Evolutionary conservation across 73 alveolate species (phyloP).

Genomic region (Symbiodinium natans): DNA sequence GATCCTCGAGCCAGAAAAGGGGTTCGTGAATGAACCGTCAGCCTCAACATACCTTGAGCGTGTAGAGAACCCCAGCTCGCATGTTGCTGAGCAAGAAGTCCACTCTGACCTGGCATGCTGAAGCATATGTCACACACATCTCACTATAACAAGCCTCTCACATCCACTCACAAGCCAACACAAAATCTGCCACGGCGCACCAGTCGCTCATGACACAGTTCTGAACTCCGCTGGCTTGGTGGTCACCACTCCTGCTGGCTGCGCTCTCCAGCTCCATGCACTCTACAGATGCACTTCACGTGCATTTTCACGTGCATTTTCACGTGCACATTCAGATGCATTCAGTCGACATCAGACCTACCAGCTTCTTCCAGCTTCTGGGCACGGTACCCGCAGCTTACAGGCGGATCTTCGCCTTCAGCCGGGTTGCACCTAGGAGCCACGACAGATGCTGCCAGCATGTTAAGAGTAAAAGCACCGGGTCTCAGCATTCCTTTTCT

Average conservation of each 20-base stretch:
- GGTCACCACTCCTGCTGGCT: conserved; percentile 31
- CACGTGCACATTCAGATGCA: too few relatives aligned
- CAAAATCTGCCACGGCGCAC: conserved; percentile 2
- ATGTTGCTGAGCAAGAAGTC: conserved; percentile 65
- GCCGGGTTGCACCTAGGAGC: conserved; percentile 74
- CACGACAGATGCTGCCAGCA: not conserved
- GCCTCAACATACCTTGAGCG: conserved; percentile 42
- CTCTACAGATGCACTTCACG: too few relatives aligned
- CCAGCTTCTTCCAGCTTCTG: too few relatives aligned
- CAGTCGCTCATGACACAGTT: conserved; percentile 64
- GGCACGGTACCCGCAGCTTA: conserved; percentile 14
- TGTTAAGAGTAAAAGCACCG: not conserved
- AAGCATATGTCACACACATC: too few relatives aligned
- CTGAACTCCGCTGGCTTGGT: conserved; percentile 47
- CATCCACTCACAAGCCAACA: too few relatives aligned
- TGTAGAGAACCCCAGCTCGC: conserved; percentile 55
- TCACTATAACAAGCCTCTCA: too few relatives aligned
- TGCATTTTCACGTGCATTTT: too few relatives aligned
- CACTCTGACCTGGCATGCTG: conserved; percentile 41
- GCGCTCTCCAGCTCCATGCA: too few relatives aligned
- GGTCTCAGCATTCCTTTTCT: not conserved
- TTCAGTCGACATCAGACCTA: too few relatives aligned
- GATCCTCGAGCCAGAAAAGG: too few relatives aligned
- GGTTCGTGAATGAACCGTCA: too few relatives aligned
- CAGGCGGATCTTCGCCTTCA: conserved; percentile 51